These are phyloP conservation scores for Beauveria pseudobassiana DNA, from an alignment of 2,329 filamentous ascomycete genomes.

Conservation along the genomic window DNA sequence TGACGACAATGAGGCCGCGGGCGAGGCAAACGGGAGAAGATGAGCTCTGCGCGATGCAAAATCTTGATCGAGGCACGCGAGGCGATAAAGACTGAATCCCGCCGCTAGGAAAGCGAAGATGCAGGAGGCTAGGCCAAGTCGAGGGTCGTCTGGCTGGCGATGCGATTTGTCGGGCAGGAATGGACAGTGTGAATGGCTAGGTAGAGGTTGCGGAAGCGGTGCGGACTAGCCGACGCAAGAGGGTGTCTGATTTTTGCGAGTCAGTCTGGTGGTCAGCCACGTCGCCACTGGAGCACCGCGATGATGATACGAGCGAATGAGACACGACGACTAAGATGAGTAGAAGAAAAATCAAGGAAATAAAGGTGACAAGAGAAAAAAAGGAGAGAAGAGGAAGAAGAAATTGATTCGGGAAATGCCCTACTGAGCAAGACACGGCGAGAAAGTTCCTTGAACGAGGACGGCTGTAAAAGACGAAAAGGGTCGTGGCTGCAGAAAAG, in stretches of 20 bases:
- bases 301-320: neutral
- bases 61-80: neutral
- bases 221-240: constrained; percentile 8
- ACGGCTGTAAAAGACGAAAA: neutral
- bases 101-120: constrained; percentile 7
- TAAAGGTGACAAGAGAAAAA: neutral
- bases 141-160: neutral
- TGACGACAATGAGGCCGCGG: neutral
- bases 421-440: neutral
- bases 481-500: neutral
- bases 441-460: neutral
- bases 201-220: neutral
- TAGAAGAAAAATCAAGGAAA: neutral
- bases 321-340: neutral
- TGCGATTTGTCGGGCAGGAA: constrained; percentile 7
- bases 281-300: constrained; percentile 2
- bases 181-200: neutral
- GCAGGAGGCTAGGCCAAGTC: constrained; percentile 1
- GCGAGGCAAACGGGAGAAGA: neutral
- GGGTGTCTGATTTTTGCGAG: constrained; percentile 9
- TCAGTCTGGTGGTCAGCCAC: constrained; percentile 11
- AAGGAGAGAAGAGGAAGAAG: neutral
- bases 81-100: neutral
- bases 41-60: neutral
- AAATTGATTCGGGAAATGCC: neutral